Percentiles rank a stretch among this genome's conserved stretches.
Evolutionary conservation across 2,329 filamentous ascomycete species (phyloP).

Genomic region (Malbranchea zuffiana): DNA sequence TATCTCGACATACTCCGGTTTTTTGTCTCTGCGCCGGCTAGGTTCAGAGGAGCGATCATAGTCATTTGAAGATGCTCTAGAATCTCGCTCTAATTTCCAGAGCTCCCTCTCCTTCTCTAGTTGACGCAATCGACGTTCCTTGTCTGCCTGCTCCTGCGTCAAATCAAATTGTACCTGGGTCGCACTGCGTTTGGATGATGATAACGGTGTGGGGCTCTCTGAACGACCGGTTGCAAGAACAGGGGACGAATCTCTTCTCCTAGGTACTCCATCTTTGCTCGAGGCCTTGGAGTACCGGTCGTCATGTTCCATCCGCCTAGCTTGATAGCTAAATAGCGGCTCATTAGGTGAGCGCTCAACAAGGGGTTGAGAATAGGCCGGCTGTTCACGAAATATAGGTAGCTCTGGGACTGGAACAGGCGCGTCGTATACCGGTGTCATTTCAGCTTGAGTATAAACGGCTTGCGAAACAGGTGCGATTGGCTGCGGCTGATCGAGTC

Average conservation of each 20-base stretch:
- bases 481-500: slow-evolving; percentile 78
- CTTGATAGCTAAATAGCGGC: not conserved
- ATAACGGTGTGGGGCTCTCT: slow-evolving; percentile 16
- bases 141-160: slow-evolving; percentile 45
- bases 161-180: slow-evolving; percentile 45
- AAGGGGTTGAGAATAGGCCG: not conserved
- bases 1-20: slow-evolving; percentile 7
- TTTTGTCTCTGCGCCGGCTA: slow-evolving; percentile 1
- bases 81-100: slow-evolving; percentile 9
- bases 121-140: slow-evolving; percentile 29
- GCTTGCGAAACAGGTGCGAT: slow-evolving; percentile 59
- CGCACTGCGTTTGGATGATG: slow-evolving; percentile 25
- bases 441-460: slow-evolving; percentile 45
- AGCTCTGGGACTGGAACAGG: slow-evolving; percentile 30
- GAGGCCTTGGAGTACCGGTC: not conserved
- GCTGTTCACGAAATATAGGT: not conserved
- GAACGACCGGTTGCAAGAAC: slow-evolving; percentile 26
- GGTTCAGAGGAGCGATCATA: not conserved
- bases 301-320: slow-evolving; percentile 1
- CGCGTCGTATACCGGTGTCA: slow-evolving; percentile 18
- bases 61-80: not conserved
- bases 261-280: slow-evolving; percentile 18
- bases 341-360: not conserved
- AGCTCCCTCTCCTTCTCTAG: slow-evolving; percentile 15
- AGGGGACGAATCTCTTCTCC: slow-evolving; percentile 40